Base-by-base conservation (phyloP, 139 green algal genomes). In the Chlamydomonas incerta region DNA sequence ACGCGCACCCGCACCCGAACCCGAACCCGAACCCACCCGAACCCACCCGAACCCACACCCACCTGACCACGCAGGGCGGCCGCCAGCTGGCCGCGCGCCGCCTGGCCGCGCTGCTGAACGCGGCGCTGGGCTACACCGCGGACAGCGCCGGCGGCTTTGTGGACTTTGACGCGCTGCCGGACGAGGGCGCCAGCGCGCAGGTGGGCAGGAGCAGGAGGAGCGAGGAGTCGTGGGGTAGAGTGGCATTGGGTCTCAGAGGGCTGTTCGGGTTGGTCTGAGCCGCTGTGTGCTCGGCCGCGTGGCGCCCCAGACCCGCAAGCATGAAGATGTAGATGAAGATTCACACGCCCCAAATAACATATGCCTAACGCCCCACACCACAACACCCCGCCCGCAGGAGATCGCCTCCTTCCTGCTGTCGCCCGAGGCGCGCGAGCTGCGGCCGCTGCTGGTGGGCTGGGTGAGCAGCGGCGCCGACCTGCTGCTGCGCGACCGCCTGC, bases 71-170 rank as follows among this genome's bases (percentile, higher is more conserved):
- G n/a, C 41, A 50, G 41, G 4, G n/a, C 28, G 31, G 90, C 34
- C 1, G 23, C 37, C 87, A 88, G 70, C 77, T 96, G 74, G 88
- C 91, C 15, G 83, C 89, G 18, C 88, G 90, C 24, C 91, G 95
- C 29, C 92, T 98, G 85, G 91, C 91, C 4, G 92, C 93, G 31
- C 86, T 97, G 66, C 89, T 98, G 26, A 96, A 97, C 84, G 92
- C 92, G 10, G 95, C 94, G 0, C 91, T 97, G 68, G 93, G 95
- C 24, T 95, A 95, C 57, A 93, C 96, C 34, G 92, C 93, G 0
- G 90, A 94, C 72, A 35, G 89, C 35, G 84, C 75, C 0, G 82
- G 88, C 17, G 94, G 93, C 37, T 97, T 97, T 73, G 89, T 97
- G 21, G 94, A 97, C 74, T 94, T 97, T 76, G 94, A 97, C 68